Conservation (phyloP, 2,329 filamentous ascomycete genomes). For the Exophiala sideris region DNA sequence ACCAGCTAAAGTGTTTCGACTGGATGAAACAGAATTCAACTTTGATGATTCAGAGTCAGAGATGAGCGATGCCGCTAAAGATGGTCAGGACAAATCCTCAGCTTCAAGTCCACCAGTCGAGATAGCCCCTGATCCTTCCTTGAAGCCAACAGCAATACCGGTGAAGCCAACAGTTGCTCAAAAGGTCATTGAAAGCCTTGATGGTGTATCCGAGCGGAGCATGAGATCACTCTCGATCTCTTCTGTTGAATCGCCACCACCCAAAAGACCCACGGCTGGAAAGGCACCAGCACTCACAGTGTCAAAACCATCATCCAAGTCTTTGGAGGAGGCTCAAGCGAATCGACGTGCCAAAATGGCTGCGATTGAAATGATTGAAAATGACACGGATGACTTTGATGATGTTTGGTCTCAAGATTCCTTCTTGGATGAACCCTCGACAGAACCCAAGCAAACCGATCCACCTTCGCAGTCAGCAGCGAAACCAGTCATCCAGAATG, state of each 20-base stretch:
- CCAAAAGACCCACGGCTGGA: background rate
- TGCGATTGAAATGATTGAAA: constrained; percentile 32
- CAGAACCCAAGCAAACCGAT: background rate
- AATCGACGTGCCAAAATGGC: constrained; percentile 35
- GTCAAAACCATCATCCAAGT: background rate
- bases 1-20: constrained; percentile 5
- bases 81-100: background rate
- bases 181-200: background rate
- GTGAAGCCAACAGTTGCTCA: background rate
- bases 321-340: constrained; percentile 28
- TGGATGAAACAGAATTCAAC: constrained; percentile 13
- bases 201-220: background rate
- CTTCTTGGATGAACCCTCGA: constrained; percentile 7
- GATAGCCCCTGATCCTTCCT: constrained; percentile 1
- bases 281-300: constrained; percentile 5
- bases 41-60: constrained; percentile 11
- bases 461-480: background rate
- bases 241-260: constrained; percentile 6
- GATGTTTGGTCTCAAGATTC: constrained; percentile 21
- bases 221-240: background rate
- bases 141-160: background rate
- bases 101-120: constrained; percentile 7
- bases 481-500: background rate
- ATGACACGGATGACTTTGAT: constrained; percentile 27
- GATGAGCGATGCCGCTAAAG: background rate